phyloP scores from a whole-genome alignment of 2,329 filamentous ascomycete species.

The Trichoderma hamatum region DNA sequence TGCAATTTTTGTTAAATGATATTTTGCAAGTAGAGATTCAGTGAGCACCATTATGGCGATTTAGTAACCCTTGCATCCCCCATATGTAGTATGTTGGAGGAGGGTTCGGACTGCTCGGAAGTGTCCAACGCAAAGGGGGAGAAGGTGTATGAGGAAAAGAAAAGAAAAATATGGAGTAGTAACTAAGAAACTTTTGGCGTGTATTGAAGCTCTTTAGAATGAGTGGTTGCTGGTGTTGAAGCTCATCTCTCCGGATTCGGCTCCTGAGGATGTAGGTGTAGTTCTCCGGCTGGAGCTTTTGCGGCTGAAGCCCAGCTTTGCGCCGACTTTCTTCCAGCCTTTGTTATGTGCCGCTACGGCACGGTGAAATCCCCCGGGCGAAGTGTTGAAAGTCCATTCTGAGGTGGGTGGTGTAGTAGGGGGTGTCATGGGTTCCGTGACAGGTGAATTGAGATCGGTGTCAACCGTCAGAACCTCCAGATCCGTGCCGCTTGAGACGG shows the following conservation, averaged over 20 bases:
- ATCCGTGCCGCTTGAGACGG: slow-evolving; percentile 50
- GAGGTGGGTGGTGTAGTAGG: slow-evolving; percentile 71
- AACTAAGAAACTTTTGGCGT: background rate
- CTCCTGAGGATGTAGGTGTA: slow-evolving; percentile 48
- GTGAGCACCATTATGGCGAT: background rate
- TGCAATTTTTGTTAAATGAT: background rate
- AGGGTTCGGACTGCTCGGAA: background rate
- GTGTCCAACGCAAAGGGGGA: background rate
- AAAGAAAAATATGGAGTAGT: background rate
- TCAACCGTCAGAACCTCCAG: slow-evolving; percentile 64
- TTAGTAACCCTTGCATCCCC: background rate
- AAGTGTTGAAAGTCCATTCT: slow-evolving; percentile 56
- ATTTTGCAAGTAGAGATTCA: background rate
- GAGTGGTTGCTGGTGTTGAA: slow-evolving; percentile 33
- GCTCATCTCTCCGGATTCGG: slow-evolving; percentile 39
- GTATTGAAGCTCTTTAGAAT: slow-evolving; percentile 52
- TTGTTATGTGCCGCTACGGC: slow-evolving; percentile 59
- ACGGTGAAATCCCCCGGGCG: slow-evolving; percentile 57
- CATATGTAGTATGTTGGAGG: background rate
- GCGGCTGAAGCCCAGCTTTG: slow-evolving; percentile 61
- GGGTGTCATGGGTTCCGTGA: slow-evolving; percentile 70
- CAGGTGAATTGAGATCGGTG: slow-evolving; percentile 61
- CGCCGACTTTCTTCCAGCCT: slow-evolving; percentile 67
- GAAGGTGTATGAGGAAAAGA: too few species aligned
- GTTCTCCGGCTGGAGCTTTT: slow-evolving; percentile 52